Evolutionary conservation across 2,329 filamentous ascomycete genomes (phyloP), one percentile per base, ranked within the genome.

Genomic region (Botrytis porri): DNA sequence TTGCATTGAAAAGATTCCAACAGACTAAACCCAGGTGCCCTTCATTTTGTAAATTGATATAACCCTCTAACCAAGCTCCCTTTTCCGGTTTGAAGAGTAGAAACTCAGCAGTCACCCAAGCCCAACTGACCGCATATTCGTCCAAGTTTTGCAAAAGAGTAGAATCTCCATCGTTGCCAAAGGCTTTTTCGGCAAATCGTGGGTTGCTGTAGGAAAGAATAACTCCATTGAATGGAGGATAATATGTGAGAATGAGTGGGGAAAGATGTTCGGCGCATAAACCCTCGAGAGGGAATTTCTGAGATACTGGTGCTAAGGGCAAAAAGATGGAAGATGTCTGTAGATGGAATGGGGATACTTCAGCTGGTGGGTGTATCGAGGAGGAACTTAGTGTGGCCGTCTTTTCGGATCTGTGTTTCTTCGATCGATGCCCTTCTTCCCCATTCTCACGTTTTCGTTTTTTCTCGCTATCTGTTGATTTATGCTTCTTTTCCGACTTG

Each of bases 1-100:
- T 93, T 1, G 95, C 93, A 77, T 96, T 97, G 86, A 98, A 98
- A 76, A 94, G 89, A 81, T 95, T 95, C 83, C 94, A 95, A 81
- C 94, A 96, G 18, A 97, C 89, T 4, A 98, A 88, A 32, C 95
- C 95, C 10, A 99, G 87, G 80, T 98, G 94, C 10, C 93, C 94
- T 77, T 96, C 93, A 65, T 92, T 95, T 80, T 97, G 93, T 43
- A 98, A 85, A 79, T 95, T 96, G 72, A 98, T 88, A 77, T 87
- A 90, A 18, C 94, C 96, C 77, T 95, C 91, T 80, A 98, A 87
- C 82, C 88, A 89, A 14, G 90, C 89, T 51, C 93, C 93, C 63
- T 88, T 88, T 70, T 87, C 85, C 0, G 96, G 95, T 45, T 92
- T 88, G 81, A 97, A 97, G 29, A 98, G 84, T 62, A 97, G 86